Evolutionary conservation across 176 grass and related monocot species (phyloP).

Genomic region (Oryza rufipogon): DNA sequence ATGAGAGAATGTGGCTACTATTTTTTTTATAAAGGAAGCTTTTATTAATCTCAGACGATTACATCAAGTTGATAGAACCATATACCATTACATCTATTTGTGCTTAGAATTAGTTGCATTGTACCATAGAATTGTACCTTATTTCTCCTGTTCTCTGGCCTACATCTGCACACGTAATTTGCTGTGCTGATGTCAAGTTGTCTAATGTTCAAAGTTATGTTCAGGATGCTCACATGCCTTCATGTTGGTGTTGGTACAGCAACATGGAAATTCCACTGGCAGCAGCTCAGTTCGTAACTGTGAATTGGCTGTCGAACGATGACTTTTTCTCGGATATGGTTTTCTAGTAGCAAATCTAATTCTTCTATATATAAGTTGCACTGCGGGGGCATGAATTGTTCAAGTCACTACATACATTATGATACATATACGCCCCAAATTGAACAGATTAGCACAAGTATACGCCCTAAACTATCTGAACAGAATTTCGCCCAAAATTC

Average conservation of each 20-base stretch:
- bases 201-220: background rate
- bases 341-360: background rate
- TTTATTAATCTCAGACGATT: no score
- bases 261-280: background rate
- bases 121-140: background rate
- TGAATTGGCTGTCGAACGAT: background rate
- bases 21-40: no score
- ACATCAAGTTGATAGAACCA: no score
- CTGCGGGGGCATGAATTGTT: no score
- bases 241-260: background rate
- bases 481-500: no score
- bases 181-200: background rate
- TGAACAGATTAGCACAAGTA: no score
- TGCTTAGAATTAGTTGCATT: background rate
- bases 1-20: background rate
- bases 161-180: background rate
- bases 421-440: no score
- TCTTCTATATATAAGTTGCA: background rate
- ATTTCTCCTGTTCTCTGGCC: background rate
- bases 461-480: no score
- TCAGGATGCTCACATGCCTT: no score
- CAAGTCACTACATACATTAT: no score
- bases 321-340: no score
- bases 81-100: background rate
- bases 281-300: background rate